Evolutionary conservation across 2,329 filamentous ascomycete species (phyloP), one percentile per base, ranked within the genome.

Genomic region (Leptoxyphium fumago): DNA sequence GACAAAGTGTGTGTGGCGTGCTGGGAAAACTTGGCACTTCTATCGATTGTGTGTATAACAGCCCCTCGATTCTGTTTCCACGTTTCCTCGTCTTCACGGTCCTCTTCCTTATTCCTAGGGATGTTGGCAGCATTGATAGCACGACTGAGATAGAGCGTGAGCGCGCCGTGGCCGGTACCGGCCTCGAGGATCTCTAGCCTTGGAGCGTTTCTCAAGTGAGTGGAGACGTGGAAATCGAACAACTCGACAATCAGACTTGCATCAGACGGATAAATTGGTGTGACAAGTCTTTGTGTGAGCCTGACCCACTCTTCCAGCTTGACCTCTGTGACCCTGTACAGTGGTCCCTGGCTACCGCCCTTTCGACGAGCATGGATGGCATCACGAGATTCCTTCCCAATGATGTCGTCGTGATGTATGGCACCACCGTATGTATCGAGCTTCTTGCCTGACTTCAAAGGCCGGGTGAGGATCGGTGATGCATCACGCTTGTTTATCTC

Each of bases 161-260:
- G 63, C 29, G 80, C 79, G 46, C 84, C 85, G 68, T 88, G 83
- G n/a, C 84, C 85, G 2, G 84, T 91, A 13, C 85, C 84, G 40
- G 84, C 84, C 62, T 91, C 85, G 43, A 91, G 78, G 39, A 91
- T 83, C 57, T 89, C 82, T 10, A 88, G 61, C 0, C 71, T 74
- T 15, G 11, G 43, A 9, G 55, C 32, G 32, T 4, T 36, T 36
- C 5, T 13, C 9, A 9, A 36, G 32, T 13, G 32, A 50, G 28
- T 64, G 53, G 54, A 64, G 28, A 77, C 73, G 58, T 89, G 79
- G 39, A 91, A 69, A 58, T 91, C 84, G 17, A 93, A 72, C 18
- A 88, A 68, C 1, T 77, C 82, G 32, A 86, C 79, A 43, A 91
- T 88, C 29, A 83, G 65, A 50, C 74, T 80, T 14, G 83, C 81